phyloP scores from a whole-genome alignment of 2,329 filamentous ascomycete species.

The Colletotrichum simmondsii region DNA sequence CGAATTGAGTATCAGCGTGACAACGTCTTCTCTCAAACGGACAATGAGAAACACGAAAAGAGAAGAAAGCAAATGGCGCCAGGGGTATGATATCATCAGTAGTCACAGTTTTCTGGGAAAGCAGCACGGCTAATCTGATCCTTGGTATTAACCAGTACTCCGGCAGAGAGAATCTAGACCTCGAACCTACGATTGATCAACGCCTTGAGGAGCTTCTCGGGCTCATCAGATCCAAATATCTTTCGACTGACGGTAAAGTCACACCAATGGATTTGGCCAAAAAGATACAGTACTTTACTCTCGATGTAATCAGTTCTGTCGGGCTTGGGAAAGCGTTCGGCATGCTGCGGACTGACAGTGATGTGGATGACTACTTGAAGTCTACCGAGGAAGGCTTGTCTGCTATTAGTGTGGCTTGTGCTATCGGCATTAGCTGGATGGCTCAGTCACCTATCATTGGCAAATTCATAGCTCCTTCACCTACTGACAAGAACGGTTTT shows the following conservation, averaged over 20 bases:
- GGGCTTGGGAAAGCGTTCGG: conserved; percentile 62
- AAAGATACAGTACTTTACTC: conserved; percentile 60
- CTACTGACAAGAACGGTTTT: conserved; percentile 44
- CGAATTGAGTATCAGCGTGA: conserved; percentile 61
- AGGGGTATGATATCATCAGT: conserved; percentile 49
- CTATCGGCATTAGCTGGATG: conserved; percentile 43
- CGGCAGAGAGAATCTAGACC: conserved; percentile 62
- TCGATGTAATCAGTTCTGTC: conserved; percentile 64
- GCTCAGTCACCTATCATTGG: conserved; percentile 43
- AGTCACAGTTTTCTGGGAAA: not conserved
- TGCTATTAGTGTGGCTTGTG: conserved; percentile 40
- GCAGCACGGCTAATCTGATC: not conserved
- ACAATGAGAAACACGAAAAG: conserved; percentile 57
- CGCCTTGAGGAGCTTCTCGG: conserved; percentile 56
- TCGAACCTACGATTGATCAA: conserved; percentile 61
- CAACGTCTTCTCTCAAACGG: conserved; percentile 63
- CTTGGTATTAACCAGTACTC: conserved; percentile 57
- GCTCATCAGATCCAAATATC: conserved; percentile 57
- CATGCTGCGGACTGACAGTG: conserved; percentile 56
- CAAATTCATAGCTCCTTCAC: conserved; percentile 40
- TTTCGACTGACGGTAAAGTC: conserved; percentile 42
- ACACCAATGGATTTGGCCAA: conserved; percentile 56
- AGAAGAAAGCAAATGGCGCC: conserved; percentile 61
- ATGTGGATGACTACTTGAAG: conserved; percentile 53
- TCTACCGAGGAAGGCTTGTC: conserved; percentile 46